Conservation (phyloP, 2,329 filamentous ascomycete genomes). For the Xenoacremonium recifei region DNA sequence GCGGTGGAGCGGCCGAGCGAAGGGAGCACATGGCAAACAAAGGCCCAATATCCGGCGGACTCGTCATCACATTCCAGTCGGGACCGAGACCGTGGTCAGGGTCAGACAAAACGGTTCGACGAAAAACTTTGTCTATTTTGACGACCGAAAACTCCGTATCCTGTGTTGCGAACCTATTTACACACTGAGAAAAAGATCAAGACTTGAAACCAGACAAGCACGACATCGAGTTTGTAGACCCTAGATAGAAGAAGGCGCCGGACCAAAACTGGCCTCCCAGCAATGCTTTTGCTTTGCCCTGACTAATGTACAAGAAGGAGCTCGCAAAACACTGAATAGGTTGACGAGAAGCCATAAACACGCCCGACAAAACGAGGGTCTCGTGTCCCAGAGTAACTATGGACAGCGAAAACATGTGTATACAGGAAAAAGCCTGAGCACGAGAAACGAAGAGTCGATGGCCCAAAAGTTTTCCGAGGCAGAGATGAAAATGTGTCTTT, state of each 20-base stretch:
- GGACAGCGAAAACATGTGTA: neutral
- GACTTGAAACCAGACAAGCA: constrained; percentile 3
- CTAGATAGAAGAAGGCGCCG: constrained; percentile 20
- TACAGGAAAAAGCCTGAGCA: constrained; percentile 9
- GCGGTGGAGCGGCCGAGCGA: too few relatives aligned
- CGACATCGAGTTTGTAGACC: constrained; percentile 2
- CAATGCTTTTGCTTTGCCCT: constrained; percentile 29
- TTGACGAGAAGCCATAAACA: constrained; percentile 39
- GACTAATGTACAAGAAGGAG: constrained; percentile 24
- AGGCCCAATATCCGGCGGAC: too few relatives aligned
- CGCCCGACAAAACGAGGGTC: constrained; percentile 23
- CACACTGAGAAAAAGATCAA: too few relatives aligned
- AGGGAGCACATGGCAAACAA: too few relatives aligned
- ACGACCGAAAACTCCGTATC: too few relatives aligned
- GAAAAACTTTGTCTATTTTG: too few relatives aligned
- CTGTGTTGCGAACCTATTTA: too few relatives aligned
- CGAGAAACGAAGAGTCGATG: constrained; percentile 9
- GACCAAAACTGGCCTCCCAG: constrained; percentile 41
- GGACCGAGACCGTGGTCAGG: too few relatives aligned
- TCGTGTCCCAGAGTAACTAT: constrained; percentile 1
- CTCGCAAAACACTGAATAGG: constrained; percentile 23
- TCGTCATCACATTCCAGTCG: too few relatives aligned
- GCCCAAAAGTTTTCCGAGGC: constrained; percentile 10
- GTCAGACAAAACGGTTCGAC: too few relatives aligned
- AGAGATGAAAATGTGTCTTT: constrained; percentile 22